Evolutionary conservation across 345 rosid genomes (phyloP).

Genomic region (Angophora floribunda): DNA sequence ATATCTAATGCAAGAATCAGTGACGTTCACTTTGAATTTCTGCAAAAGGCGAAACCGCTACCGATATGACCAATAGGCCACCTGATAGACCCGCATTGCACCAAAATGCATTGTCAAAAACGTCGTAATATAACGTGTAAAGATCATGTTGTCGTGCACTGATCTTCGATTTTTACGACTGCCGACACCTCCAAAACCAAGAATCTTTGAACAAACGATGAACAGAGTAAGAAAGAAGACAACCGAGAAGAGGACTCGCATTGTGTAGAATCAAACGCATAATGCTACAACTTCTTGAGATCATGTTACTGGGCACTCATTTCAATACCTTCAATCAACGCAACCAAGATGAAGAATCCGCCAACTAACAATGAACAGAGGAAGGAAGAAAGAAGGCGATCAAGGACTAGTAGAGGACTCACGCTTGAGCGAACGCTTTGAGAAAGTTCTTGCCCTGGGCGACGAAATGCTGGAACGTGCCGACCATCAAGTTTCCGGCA

Average conservation of each 20-base stretch:
- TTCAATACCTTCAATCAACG: too few relatives aligned
- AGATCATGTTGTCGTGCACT: background rate
- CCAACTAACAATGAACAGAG: background rate
- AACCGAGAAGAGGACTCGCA: background rate
- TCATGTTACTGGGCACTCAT: background rate
- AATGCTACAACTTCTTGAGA: background rate
- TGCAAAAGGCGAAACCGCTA: background rate
- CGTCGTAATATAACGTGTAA: background rate
- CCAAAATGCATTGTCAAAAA: background rate
- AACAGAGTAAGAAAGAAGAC: background rate
- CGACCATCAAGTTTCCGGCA: slow-evolving; percentile 63
- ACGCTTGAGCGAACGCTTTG: slow-evolving; percentile 83
- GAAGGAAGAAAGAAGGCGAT: background rate
- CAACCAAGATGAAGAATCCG: too few relatives aligned
- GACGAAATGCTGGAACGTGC: slow-evolving; percentile 54
- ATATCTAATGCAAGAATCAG: background rate
- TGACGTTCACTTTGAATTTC: background rate
- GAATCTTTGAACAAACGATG: background rate
- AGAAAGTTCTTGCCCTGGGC: slow-evolving; percentile 81
- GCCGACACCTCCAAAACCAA: background rate
- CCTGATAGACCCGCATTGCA: background rate
- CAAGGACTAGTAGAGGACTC: slow-evolving; percentile 1
- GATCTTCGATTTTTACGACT: background rate
- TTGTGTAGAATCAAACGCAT: background rate
- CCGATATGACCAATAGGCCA: background rate